Evolutionary conservation across 140 eudicot genomes (phyloP), one percentile per base, ranked within the genome.

Genomic region (Senecio squalidus): DNA sequence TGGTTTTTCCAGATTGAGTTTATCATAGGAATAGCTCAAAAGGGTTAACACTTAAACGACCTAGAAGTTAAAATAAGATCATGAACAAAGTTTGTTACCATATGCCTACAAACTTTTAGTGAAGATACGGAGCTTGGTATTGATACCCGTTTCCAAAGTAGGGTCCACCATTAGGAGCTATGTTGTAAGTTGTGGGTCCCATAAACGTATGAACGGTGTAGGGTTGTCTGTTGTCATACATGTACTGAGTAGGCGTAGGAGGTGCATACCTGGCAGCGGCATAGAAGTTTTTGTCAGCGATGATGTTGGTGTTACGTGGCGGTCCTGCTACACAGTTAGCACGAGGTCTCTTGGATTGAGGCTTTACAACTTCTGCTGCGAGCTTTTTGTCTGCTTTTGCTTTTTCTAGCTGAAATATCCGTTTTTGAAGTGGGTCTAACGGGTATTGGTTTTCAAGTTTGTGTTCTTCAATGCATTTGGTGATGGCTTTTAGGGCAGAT

Each of bases 321-420:
- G 80, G 84, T 6, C 60, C 55, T 40, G 22, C 65, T 45, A 58
- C 70, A 30, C 84, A 83, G 56, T 84, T 92, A 53, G 96, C 96
- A 6, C 98, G 92, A 27, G 98, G 93, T 68, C 96, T 75, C 59
- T 92, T 87, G 72, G 96, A 62, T 75, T 84, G 98, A 48, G 98
- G 98, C 60, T 91, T 91, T 6, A 82, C 64, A 39, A 84, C 89
- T 84, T 91, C 98, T 3, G 89, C 81, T 18, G 86, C 98, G 57
- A 78, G 81, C 70, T 91, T 91, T 80, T 79, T 86, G 77, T 86
- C 98, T 23, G 95, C 98, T 72, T 91, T 91, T 46, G 79, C 95
- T 78, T 91, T 91, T 78, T 92, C 96, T 0, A 87, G 83, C 66
- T 81, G 77, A 52, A 62, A 62, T 17, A 92, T 82, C 59, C 82